Percentiles rank a stretch among this genome's conserved stretches.
Evolutionary conservation across 192 early-diverging fungal species (phyloP).

Genomic region (Coemansia sp.): DNA sequence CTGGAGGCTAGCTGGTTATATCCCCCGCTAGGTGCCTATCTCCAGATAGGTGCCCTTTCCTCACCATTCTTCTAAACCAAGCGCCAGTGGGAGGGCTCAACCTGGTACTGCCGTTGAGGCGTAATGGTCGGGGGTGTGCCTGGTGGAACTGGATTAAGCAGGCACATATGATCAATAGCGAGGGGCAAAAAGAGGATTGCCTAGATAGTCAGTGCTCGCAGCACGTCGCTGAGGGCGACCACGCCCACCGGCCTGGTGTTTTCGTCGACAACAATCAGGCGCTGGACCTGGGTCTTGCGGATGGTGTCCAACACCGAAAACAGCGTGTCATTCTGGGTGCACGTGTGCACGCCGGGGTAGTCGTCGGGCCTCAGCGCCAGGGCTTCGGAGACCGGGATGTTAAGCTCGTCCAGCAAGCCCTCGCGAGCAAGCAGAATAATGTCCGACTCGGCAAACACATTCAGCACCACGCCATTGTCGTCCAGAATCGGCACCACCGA

Average conservation of each 20-base stretch:
- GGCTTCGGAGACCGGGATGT: conserved; percentile 84
- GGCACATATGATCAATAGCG: no score
- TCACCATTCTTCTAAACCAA: no score
- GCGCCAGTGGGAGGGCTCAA: no score
- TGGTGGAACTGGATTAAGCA: not conserved
- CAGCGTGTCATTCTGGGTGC: conserved; percentile 80
- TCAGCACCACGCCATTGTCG: conserved; percentile 75
- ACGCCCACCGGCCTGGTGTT: conserved; percentile 77
- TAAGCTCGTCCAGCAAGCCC: conserved; percentile 61
- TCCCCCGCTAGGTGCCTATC: no score
- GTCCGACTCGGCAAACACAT: conserved; percentile 97
- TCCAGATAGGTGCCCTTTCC: no score
- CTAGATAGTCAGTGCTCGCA: conserved; percentile 53
- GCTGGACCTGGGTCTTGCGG: conserved; percentile 77
- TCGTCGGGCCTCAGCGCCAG: conserved; percentile 79
- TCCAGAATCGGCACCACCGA: conserved; percentile 93
- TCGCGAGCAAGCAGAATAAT: conserved; percentile 74
- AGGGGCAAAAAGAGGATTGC: no score
- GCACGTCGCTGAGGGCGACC: conserved; percentile 80
- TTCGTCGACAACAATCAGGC: conserved; percentile 86
- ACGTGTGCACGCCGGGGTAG: conserved; percentile 92
- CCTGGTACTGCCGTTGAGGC: no score
- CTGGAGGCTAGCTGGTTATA: no score
- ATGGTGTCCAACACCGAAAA: conserved; percentile 87
- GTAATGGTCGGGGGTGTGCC: no score